Conservation (phyloP, 371 early-diverging fungal genomes). For the Coemansia sp. region DNA sequence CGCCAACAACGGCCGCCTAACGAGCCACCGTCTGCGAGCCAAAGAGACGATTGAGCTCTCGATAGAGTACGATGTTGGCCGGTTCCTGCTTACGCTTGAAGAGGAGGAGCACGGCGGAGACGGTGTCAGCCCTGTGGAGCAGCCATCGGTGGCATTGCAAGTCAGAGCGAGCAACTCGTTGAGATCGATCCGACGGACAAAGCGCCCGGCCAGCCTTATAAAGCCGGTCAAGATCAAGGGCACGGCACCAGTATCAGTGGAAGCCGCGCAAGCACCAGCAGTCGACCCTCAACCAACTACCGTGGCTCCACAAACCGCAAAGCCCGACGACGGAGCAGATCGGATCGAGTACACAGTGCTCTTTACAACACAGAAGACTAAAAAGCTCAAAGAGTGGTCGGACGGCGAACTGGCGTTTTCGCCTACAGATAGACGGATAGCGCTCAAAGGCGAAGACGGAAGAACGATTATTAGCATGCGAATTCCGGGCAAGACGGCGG, state of each 20-base stretch:
- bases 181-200: constrained; percentile 9
- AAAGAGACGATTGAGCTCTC: constrained; percentile 30
- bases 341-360: constrained; percentile 26
- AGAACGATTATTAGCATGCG: constrained; percentile 20
- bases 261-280: background rate
- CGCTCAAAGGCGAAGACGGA: constrained; percentile 30
- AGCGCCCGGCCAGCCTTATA: constrained; percentile 33
- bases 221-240: constrained; percentile 29
- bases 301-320: background rate
- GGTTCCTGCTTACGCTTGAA: constrained; percentile 41
- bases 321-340: background rate
- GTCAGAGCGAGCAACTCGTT: background rate
- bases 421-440: constrained; percentile 12
- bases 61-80: constrained; percentile 38
- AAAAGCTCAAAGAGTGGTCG: constrained; percentile 48
- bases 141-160: background rate
- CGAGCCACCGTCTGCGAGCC: constrained; percentile 43
- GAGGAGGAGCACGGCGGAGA: constrained; percentile 12
- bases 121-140: background rate
- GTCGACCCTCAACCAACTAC: background rate
- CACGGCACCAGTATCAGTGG: background rate
- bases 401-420: constrained; percentile 26
- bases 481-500: constrained; percentile 14
- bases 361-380: constrained; percentile 44
- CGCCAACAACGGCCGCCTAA: constrained; percentile 19